Conservation (phyloP, 2,329 filamentous ascomycete species). For the Ilyonectria robusta region DNA sequence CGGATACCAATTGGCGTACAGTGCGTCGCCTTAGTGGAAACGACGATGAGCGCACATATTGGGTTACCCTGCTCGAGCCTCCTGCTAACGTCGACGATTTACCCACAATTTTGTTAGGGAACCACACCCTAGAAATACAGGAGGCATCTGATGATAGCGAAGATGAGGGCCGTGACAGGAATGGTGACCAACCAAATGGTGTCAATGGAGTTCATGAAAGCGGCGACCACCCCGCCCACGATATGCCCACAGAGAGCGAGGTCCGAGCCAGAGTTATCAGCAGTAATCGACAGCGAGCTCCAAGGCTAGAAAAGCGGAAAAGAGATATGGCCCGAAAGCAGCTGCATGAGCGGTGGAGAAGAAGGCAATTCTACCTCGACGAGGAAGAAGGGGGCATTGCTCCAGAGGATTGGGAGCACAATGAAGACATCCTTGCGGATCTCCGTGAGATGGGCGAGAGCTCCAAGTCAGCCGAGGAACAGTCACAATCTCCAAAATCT, state of each 20-base stretch:
- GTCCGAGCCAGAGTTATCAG: constrained; percentile 55
- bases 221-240: constrained; percentile 48
- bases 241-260: constrained; percentile 58
- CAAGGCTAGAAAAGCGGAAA: constrained; percentile 57
- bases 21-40: constrained; percentile 49
- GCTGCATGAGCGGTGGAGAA: constrained; percentile 81
- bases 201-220: constrained; percentile 45
- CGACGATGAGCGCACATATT: constrained; percentile 57
- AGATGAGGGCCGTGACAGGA: constrained; percentile 40
- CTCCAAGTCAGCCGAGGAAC: constrained; percentile 59
- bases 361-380: constrained; percentile 85
- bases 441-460: constrained; percentile 55
- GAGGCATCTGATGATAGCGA: constrained; percentile 47
- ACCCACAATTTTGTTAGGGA: constrained; percentile 55
- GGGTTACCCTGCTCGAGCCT: constrained; percentile 61
- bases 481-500: constrained; percentile 67
- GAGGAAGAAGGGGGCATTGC: constrained; percentile 83
- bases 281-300: constrained; percentile 53
- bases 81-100: constrained; percentile 61
- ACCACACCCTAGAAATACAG: constrained; percentile 47
- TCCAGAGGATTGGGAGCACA: constrained; percentile 74
- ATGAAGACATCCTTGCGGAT: constrained; percentile 68
- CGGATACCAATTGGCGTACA: constrained; percentile 55
- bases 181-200: constrained; percentile 39
- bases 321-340: constrained; percentile 64